Percentiles rank a stretch among this genome's conserved stretches.
phyloP scores from a whole-genome alignment of 2,329 filamentous ascomycete genomes.

The Biscogniauxia mediterranea region DNA sequence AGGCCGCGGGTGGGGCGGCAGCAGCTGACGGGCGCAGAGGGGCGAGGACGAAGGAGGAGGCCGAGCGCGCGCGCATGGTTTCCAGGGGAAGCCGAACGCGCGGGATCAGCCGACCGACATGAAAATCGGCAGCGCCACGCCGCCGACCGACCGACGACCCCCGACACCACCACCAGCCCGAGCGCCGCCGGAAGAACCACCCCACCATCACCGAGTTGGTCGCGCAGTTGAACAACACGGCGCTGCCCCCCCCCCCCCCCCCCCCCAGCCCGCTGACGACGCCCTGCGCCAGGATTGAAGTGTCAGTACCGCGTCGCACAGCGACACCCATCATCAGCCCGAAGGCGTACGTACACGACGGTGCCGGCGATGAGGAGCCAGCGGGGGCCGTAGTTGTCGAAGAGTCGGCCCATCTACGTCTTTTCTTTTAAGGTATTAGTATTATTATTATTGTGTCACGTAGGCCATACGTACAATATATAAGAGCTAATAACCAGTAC shows the following conservation, averaged over 20 bases:
- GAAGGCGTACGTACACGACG: slow-evolving; percentile 53
- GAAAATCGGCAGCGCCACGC: slow-evolving; percentile 60
- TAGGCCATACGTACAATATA: too few relatives aligned
- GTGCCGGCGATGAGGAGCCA: slow-evolving; percentile 49
- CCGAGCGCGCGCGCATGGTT: slow-evolving; percentile 60
- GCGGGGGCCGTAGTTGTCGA: slow-evolving; percentile 3
- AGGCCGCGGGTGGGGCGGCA: slow-evolving; percentile 36
- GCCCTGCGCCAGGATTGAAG: slow-evolving; percentile 38
- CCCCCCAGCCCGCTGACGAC: slow-evolving; percentile 32
- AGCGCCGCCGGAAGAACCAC: slow-evolving; percentile 41
- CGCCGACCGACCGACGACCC: slow-evolving; percentile 61
- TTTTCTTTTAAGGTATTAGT: too few relatives aligned
- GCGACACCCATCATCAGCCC: slow-evolving; percentile 59
- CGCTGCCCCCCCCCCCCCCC: slow-evolving; percentile 44
- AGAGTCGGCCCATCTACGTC: slow-evolving; percentile 5
- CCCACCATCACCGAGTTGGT: slow-evolving; percentile 32
- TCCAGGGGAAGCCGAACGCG: slow-evolving; percentile 65
- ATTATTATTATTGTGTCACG: too few relatives aligned
- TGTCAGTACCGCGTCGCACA: slow-evolving; percentile 41
- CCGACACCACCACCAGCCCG: slow-evolving; percentile 57
- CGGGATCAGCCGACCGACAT: slow-evolving; percentile 58
- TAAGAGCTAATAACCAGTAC: too few relatives aligned
- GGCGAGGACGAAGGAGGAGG: slow-evolving; percentile 47
- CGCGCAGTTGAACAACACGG: slow-evolving; percentile 52
- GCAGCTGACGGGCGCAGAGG: slow-evolving; percentile 20